Evolutionary conservation across 768 basidiomycete genomes (phyloP).

Genomic region (Mycena polygramma): DNA sequence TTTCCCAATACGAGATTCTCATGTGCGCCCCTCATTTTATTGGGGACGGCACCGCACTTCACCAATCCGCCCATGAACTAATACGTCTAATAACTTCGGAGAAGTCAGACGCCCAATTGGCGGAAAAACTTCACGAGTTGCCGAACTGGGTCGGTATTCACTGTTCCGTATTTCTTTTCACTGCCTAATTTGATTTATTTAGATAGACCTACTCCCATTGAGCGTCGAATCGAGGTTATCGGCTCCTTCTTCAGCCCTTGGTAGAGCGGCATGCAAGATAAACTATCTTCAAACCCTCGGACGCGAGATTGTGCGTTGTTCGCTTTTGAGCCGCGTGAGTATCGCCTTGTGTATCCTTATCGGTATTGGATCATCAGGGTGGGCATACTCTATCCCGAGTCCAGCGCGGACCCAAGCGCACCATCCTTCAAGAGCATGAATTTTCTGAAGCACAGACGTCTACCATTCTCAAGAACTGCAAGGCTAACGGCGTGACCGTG

Average conservation of each 20-base stretch:
- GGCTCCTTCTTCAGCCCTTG: slow-evolving; percentile 37
- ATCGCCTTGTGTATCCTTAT: too few relatives aligned
- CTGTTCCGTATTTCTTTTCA: not conserved
- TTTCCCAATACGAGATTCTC: slow-evolving; percentile 55
- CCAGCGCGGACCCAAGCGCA: slow-evolving; percentile 52
- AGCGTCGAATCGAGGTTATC: slow-evolving; percentile 45
- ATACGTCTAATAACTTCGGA: slow-evolving; percentile 55
- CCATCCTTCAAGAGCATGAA: slow-evolving; percentile 47
- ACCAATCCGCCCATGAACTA: slow-evolving; percentile 75
- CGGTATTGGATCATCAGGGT: slow-evolving; percentile 50
- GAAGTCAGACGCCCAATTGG: slow-evolving; percentile 41
- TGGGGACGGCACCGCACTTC: slow-evolving; percentile 78
- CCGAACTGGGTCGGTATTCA: slow-evolving; percentile 40
- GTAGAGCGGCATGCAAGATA: slow-evolving; percentile 57
- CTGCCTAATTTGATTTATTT: not conserved
- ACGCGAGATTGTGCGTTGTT: slow-evolving; percentile 57
- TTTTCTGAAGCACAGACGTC: slow-evolving; percentile 52
- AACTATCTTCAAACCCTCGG: slow-evolving; percentile 61
- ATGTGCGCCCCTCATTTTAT: slow-evolving; percentile 76
- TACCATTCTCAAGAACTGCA: slow-evolving; percentile 68
- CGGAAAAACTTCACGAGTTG: slow-evolving; percentile 31
- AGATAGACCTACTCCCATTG: slow-evolving; percentile 42
- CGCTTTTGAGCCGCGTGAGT: not conserved
- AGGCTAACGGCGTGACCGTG: slow-evolving; percentile 69
- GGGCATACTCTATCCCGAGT: slow-evolving; percentile 67